Conservation (phyloP, 1,139 yeast species). For the Geotrichum aggregatum region DNA sequence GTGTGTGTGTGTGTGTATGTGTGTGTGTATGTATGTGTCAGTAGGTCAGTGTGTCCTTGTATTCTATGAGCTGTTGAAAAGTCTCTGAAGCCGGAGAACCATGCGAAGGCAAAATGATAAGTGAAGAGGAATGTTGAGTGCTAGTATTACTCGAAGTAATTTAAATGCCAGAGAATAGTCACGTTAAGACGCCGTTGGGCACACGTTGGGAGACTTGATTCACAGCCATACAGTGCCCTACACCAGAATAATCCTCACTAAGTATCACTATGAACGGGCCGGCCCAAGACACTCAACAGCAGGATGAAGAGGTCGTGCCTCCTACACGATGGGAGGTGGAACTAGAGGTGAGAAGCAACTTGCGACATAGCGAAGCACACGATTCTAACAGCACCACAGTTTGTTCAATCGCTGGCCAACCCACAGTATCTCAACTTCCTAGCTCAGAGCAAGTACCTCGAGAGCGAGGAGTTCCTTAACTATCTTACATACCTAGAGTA, state of each 20-base stretch:
- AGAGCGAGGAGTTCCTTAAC: slow-evolving; percentile 56
- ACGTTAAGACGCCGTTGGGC: neutral
- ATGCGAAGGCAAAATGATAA: neutral
- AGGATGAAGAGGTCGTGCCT: slow-evolving; percentile 35
- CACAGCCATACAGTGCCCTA: too few species aligned
- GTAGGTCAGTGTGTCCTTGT: neutral
- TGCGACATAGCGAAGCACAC: neutral
- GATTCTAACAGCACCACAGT: slow-evolving; percentile 36
- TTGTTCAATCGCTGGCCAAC: slow-evolving; percentile 77
- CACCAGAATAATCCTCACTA: too few species aligned
- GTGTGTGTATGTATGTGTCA: neutral
- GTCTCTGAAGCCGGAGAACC: neutral
- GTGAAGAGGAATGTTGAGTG: neutral
- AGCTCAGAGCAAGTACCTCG: slow-evolving; percentile 68
- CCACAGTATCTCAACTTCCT: slow-evolving; percentile 69
- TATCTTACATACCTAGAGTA: slow-evolving; percentile 66
- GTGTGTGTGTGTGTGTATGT: neutral
- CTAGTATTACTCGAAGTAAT: too few species aligned
- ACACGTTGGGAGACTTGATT: neutral
- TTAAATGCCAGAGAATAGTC: too few species aligned
- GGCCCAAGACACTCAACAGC: neutral
- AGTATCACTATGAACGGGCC: slow-evolving; percentile 4
- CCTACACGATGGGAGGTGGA: slow-evolving; percentile 82
- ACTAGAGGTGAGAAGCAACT: slow-evolving; percentile 47
- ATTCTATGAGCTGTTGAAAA: too few species aligned